Base-by-base conservation (phyloP, 495 filamentous ascomycete species). In the Penicillium crystallinum region DNA sequence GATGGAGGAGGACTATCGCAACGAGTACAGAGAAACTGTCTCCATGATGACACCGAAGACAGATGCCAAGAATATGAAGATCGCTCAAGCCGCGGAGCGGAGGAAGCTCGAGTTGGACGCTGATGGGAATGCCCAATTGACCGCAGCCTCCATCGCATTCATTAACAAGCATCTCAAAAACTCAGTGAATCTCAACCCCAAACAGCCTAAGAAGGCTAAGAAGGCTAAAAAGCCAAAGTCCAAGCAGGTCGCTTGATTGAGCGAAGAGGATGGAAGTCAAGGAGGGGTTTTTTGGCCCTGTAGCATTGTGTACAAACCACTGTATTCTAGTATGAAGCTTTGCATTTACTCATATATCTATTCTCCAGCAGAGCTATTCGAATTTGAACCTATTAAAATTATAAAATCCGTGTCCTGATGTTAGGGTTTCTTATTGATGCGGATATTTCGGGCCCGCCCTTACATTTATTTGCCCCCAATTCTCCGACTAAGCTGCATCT, bases 1-100 rank as follows among this genome's bases (percentile, higher is more conserved):
- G 54, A 72, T 80, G 53, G 62, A 73, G 58, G 70, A 76, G 56
- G 81, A 84, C 67, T 81, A 81, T 53, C 69, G 75, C 46, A 80
- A 73, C 63, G 80, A 82, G 70, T 75, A 79, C 64, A 72, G 78
- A 55, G 63, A 73, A 55, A 70, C 63, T 56, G 70, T 69, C 70
- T 76, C 69, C 64, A 72, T 73, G 69, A 64, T 72, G 69, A 81
- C 63, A 54, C 72, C 67, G 73, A 53, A 50, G 47, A 71, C 63
- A 21, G 70, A 77, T 46, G 50, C 58, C 18, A 49, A 52, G 17
- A 59, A 55, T 9, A 43, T 55, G 50, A 44, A 46, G 37, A 49
- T 49, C 36, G 60, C 60, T n/a, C 57, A 64, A 55, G 64, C 57
- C 31, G 46, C 53, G 22, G 67, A 59, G 19, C 37, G 37, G 9